Base-by-base conservation (phyloP, 768 basidiomycete genomes). In the Lanmaoa rubissima region DNA sequence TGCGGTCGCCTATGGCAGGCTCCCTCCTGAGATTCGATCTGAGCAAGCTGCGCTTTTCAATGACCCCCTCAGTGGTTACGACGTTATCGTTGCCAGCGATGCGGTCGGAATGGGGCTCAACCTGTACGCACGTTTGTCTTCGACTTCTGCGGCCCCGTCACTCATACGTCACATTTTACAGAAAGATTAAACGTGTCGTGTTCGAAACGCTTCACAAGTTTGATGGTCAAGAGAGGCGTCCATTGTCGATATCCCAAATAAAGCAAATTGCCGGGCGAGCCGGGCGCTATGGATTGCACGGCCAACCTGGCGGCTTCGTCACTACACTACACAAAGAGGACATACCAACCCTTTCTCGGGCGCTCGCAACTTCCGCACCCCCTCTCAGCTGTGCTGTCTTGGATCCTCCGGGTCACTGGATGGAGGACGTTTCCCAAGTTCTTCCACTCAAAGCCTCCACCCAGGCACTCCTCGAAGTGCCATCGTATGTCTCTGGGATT, bases 91-190 rank as follows among this genome's bases (percentile, higher is more conserved):
- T 17, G 96, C 92, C 2, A 94, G 91, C 63, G 97, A 99, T 66
- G 94, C 94, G 0, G 87, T 98, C 48, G 94, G 97, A 2, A 95
- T 99, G 94, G 97, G 97, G 0, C 79, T 99, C 21, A 98, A 99
- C 68, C 74, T 99, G 97, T 98, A 70, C 43, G 90, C 76, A 12
- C 34, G 3, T 19, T 19, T 4, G 26, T 19, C 8, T 5, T 19
- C 12, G 19, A 28, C 19, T 49, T 32, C 45, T 19, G 26, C 26
- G 5, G 28, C 42, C 0, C 5, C 4, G 5, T 45, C 21, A 46
- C 45, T 52, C 53, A 54, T 38, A 10, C 46, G 12, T 43, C 24
- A 14, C 13, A 1, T 36, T 39, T 51, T 45, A 43, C 65, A 98
- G 95, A 36, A 94, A 93, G 79, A 98, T 98, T 73, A 87, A 87